These are phyloP conservation scores for Acanthamoeba healyi DNA, from an alignment of 208 protist species.

Conservation along the genomic window DNA sequence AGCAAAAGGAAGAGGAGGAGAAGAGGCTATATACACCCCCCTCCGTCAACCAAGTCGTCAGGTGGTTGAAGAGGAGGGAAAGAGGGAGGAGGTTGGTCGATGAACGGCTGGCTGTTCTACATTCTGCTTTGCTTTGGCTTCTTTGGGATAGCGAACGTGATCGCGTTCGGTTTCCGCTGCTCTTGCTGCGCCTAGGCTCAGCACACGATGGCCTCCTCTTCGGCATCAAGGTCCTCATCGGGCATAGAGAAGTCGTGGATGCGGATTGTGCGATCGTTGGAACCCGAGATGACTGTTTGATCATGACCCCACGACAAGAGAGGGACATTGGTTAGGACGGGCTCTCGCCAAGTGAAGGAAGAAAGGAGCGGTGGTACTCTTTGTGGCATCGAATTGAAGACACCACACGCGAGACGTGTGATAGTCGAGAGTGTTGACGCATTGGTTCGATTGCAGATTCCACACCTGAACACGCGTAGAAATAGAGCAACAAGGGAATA, in stretches of 20 bases:
- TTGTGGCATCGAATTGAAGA: slow-evolving; percentile 51
- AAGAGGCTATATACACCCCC: too few relatives aligned
- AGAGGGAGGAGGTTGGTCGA: neutral
- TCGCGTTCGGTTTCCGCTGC: neutral
- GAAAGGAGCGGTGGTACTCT: neutral
- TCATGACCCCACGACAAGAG: neutral
- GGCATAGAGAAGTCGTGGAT: slow-evolving; percentile 42
- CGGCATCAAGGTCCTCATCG: slow-evolving; percentile 6
- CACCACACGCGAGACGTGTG: slow-evolving; percentile 52
- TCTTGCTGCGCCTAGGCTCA: neutral
- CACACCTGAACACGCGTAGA: slow-evolving; percentile 6
- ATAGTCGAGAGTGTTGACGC: slow-evolving; percentile 32
- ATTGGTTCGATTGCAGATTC: slow-evolving; percentile 21
- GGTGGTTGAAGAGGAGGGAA: too few relatives aligned
- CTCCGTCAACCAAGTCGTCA: too few relatives aligned
- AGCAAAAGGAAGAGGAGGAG: too few relatives aligned
- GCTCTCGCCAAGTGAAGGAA: too few relatives aligned
- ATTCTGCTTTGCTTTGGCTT: too few relatives aligned
- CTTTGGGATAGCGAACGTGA: neutral
- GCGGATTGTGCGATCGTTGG: slow-evolving; percentile 61
- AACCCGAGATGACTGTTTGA: slow-evolving; percentile 48
- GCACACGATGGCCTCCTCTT: slow-evolving; percentile 54
- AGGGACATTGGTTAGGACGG: too few relatives aligned
- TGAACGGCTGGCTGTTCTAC: too few relatives aligned
- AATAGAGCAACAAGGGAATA: neutral